These are phyloP conservation scores for Saturnispora gosingensis DNA, from an alignment of 805 yeast species.

Conservation along the genomic window DNA sequence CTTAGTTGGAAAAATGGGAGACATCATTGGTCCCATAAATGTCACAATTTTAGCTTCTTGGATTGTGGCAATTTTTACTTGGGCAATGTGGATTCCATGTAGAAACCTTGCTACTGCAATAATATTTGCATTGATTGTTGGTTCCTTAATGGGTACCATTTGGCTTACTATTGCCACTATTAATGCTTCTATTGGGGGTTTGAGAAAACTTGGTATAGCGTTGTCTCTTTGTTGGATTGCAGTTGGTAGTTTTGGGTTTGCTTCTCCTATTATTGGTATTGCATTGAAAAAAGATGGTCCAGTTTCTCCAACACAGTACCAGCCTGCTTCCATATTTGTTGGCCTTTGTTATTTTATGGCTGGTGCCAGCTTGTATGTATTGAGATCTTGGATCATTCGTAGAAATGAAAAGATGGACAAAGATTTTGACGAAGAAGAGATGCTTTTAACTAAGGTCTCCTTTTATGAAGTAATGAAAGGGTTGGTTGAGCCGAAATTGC, in stretches of 20 bases:
- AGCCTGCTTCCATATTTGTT: slow-evolving; percentile 46
- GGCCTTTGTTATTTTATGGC: slow-evolving; percentile 46
- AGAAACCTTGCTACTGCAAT: slow-evolving; percentile 47
- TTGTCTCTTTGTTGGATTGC: slow-evolving; percentile 41
- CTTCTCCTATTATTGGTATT: slow-evolving; percentile 54
- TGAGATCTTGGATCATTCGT: slow-evolving; percentile 49
- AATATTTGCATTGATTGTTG: slow-evolving; percentile 42
- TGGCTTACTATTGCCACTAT: slow-evolving; percentile 49
- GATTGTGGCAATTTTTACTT: slow-evolving; percentile 32
- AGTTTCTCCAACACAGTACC: slow-evolving; percentile 37
- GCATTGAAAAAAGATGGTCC: slow-evolving; percentile 33
- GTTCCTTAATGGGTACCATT: slow-evolving; percentile 51
- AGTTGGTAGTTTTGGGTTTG: slow-evolving; percentile 41
- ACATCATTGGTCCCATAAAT: slow-evolving; percentile 42
- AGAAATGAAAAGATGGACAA: slow-evolving; percentile 30
- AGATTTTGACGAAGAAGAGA: slow-evolving; percentile 17
- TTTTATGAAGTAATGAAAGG: slow-evolving; percentile 1
- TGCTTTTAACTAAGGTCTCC: slow-evolving; percentile 14
- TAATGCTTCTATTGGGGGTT: slow-evolving; percentile 44
- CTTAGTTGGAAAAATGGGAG: slow-evolving; percentile 40
- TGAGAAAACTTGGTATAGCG: slow-evolving; percentile 42
- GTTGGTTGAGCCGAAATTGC: slow-evolving; percentile 7
- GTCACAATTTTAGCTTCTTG: slow-evolving; percentile 31
- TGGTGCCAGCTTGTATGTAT: slow-evolving; percentile 31
- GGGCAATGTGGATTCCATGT: slow-evolving; percentile 51